phyloP scores from a whole-genome alignment of 805 yeast species.

The Pichia cabralensis region DNA sequence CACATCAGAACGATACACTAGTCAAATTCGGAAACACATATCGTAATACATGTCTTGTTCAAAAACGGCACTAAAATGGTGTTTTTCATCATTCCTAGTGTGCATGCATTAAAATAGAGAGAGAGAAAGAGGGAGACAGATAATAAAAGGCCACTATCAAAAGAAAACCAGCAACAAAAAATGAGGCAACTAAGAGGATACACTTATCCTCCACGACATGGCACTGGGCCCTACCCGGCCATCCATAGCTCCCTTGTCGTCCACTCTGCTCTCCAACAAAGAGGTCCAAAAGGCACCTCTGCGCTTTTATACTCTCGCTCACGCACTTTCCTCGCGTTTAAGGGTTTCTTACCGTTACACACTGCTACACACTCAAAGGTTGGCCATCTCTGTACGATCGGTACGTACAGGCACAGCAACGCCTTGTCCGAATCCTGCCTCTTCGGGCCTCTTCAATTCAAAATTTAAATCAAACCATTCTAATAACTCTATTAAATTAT shows the following conservation, averaged over 20 bases:
- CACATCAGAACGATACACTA: slow-evolving; percentile 27
- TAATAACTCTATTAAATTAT: slow-evolving; percentile 49
- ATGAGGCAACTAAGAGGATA: no score
- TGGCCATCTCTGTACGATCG: slow-evolving; percentile 6
- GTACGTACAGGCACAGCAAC: slow-evolving; percentile 18
- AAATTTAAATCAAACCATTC: slow-evolving; percentile 79
- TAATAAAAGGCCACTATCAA: no score
- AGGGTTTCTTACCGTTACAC: no score
- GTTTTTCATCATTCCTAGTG: slow-evolving; percentile 26
- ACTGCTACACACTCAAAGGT: slow-evolving; percentile 4
- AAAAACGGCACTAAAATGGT: slow-evolving; percentile 22
- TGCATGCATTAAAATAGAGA: no score
- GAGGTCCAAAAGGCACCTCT: no score
- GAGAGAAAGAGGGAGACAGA: slow-evolving; percentile 1
- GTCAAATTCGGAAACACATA: slow-evolving; percentile 8
- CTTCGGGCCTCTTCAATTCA: slow-evolving; percentile 54
- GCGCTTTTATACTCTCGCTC: no score
- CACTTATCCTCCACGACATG: no score
- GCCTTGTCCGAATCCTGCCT: slow-evolving; percentile 54
- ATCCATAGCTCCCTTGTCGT: no score
- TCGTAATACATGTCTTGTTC: slow-evolving; percentile 19
- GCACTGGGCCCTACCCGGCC: no score
- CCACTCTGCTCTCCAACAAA: no score
- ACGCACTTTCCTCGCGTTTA: no score
- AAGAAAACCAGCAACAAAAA: no score